Evolutionary conservation across 2,329 filamentous ascomycete species (phyloP).

Genomic region (Colletotrichum eleusines): DNA sequence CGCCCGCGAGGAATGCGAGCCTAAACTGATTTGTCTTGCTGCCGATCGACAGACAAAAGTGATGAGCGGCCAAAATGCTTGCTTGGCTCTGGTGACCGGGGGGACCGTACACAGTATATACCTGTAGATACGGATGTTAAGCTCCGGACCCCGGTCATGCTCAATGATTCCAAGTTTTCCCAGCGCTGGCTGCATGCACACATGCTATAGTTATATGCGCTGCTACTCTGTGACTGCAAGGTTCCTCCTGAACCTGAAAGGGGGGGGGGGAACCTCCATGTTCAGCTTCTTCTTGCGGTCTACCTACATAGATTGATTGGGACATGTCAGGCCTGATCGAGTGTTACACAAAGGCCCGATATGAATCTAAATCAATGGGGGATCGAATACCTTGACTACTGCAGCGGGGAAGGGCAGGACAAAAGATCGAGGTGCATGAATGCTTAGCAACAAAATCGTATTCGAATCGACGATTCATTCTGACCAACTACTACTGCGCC

Average conservation of each 20-base stretch:
- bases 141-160: conserved; percentile 17
- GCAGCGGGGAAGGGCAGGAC: not conserved
- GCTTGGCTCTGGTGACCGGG: not conserved
- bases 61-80: too few species aligned
- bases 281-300: not conserved
- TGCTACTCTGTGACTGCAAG: not conserved
- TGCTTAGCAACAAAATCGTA: not conserved
- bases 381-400: not conserved
- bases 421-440: conserved; percentile 7
- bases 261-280: not conserved
- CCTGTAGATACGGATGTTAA: conserved; percentile 18
- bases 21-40: not conserved
- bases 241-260: not conserved
- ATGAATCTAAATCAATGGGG: not conserved
- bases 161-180: not conserved
- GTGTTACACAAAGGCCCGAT: not conserved
- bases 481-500: not conserved
- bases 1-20: not conserved
- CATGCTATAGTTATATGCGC: not conserved
- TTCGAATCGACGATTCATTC: not conserved
- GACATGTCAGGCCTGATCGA: not conserved
- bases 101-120: too few species aligned
- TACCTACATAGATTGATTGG: not conserved
- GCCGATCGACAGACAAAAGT: not conserved
- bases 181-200: not conserved